A percentile compares a stretch with the other conserved stretches of the same genome.
phyloP scores from a whole-genome alignment of 345 rosid genomes.

The Streptanthus diversifolius region DNA sequence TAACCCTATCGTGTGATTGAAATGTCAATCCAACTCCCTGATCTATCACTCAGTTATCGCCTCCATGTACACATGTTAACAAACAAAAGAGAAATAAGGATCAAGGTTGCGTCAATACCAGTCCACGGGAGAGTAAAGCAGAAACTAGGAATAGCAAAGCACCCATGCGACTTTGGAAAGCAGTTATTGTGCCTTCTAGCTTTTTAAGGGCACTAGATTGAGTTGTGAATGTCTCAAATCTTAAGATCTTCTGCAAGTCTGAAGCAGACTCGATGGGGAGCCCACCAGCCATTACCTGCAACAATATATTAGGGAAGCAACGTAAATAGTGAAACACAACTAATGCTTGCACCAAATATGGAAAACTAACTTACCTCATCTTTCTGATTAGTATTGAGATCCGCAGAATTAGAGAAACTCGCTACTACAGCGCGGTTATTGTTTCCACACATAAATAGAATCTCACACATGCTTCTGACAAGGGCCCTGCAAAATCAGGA shows the following conservation, averaged over 20 bases:
- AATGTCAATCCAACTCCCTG: neutral
- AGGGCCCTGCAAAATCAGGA: constrained; percentile 53
- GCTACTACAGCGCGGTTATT: constrained; percentile 67
- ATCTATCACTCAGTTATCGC: neutral
- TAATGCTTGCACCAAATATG: constrained; percentile 6
- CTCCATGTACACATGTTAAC: neutral
- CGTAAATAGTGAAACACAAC: neutral
- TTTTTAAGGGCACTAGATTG: constrained; percentile 50
- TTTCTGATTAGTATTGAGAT: constrained; percentile 29
- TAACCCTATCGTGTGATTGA: neutral
- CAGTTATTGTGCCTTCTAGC: constrained; percentile 58
- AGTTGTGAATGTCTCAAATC: constrained; percentile 54
- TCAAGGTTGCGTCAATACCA: constrained; percentile 48
- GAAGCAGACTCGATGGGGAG: constrained; percentile 74
- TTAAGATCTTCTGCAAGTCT: constrained; percentile 70
- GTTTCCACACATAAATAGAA: constrained; percentile 81
- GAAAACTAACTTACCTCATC: constrained; percentile 53
- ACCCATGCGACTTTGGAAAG: constrained; percentile 92
- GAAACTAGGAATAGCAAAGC: constrained; percentile 91
- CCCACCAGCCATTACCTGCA: constrained; percentile 53
- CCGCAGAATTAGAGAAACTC: constrained; percentile 41
- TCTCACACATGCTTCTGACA: constrained; percentile 90
- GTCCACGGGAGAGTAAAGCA: constrained; percentile 90
- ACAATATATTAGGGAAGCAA: constrained; percentile 1
- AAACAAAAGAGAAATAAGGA: neutral